Percentiles rank a stretch among this genome's conserved stretches.
Evolutionary conservation across 331 rosid species (phyloP).

Genomic region (Acacia pycnantha): DNA sequence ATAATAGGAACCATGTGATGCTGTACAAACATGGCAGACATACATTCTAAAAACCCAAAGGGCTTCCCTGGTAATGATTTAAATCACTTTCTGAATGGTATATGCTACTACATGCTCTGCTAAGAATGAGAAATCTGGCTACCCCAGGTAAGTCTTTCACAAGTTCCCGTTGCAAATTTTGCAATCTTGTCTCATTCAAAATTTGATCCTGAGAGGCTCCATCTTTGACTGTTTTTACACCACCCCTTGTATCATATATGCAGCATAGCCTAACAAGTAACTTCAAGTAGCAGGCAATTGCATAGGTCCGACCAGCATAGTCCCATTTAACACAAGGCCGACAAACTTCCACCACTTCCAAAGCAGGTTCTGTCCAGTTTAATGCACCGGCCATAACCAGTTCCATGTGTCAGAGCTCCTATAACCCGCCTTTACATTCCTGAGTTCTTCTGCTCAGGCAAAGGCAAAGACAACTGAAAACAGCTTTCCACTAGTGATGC

Average conservation of each 20-base stretch:
- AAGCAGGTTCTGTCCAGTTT: too few relatives aligned
- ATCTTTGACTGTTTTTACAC: constrained; percentile 92
- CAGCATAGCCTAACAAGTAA: too few relatives aligned
- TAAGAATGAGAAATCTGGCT: constrained; percentile 26
- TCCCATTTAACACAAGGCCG: too few relatives aligned
- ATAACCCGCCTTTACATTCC: too few relatives aligned
- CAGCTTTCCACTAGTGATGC: too few relatives aligned
- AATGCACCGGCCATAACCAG: too few relatives aligned
- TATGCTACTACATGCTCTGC: constrained; percentile 16
- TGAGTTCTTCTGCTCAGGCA: too few relatives aligned
- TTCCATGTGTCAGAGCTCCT: too few relatives aligned
- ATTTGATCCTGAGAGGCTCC: constrained; percentile 99
- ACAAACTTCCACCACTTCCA: too few relatives aligned
- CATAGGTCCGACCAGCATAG: too few relatives aligned
- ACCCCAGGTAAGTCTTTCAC: constrained; percentile 86
- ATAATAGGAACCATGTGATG: background rate
- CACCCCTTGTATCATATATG: constrained; percentile 46
- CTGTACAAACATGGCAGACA: background rate
- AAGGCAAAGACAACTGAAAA: too few relatives aligned
- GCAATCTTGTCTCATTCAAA: constrained; percentile 96
- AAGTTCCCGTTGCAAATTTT: constrained; percentile 88
- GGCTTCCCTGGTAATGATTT: background rate
- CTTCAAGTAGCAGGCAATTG: too few relatives aligned
- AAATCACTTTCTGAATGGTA: background rate
- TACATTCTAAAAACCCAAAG: background rate